Conservation (phyloP, 1,139 yeast species). For the Scheffersomyces lignicola region DNA sequence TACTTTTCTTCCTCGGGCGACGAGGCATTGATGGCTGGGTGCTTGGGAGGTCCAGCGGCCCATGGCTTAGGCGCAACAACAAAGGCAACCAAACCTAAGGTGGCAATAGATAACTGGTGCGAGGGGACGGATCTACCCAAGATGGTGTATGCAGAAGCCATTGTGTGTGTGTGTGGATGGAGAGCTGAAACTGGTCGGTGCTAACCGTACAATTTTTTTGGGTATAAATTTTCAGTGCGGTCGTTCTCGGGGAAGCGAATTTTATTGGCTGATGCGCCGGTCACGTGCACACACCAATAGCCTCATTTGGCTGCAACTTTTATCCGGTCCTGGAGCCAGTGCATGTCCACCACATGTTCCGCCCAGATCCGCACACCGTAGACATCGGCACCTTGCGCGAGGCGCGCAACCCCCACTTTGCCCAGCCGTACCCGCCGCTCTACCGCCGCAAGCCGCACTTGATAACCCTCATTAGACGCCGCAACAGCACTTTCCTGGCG, state of each 20-base stretch:
- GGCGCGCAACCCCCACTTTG: constrained; percentile 15
- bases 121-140: constrained; percentile 76
- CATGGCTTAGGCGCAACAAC: constrained; percentile 72
- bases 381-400: constrained; percentile 15
- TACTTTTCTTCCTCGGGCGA: constrained; percentile 90
- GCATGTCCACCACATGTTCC: too few relatives aligned
- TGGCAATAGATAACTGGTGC: constrained; percentile 69
- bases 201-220: too few relatives aligned
- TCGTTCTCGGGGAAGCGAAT: neutral
- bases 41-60: constrained; percentile 55
- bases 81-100: constrained; percentile 61
- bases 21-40: constrained; percentile 72
- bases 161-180: too few relatives aligned
- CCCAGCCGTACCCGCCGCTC: constrained; percentile 16
- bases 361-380: constrained; percentile 9
- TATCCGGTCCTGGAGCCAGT: too few relatives aligned
- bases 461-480: constrained; percentile 8
- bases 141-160: constrained; percentile 82
- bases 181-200: too few relatives aligned
- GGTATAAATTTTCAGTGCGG: neutral
- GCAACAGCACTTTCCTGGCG: neutral
- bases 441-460: constrained; percentile 12
- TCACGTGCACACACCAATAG: neutral
- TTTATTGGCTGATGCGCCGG: neutral
- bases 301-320: neutral